A percentile compares a stretch with the other conserved stretches of the same genome.
Evolutionary conservation across 345 rosid genomes (phyloP).

Genomic region (Gossypium raimondii): DNA sequence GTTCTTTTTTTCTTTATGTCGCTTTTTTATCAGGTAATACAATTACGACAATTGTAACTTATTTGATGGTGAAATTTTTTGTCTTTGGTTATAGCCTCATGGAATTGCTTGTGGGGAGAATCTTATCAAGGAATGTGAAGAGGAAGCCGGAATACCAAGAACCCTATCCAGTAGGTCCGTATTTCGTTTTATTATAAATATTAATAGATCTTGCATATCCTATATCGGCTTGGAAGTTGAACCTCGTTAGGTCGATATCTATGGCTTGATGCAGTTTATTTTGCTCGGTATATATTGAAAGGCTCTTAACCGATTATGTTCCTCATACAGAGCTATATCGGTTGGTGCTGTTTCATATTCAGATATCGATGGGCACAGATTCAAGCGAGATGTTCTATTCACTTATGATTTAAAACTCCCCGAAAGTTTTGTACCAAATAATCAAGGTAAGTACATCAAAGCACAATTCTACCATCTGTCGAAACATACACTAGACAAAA

Average conservation of each 20-base stretch:
- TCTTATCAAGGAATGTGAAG: conserved; percentile 86
- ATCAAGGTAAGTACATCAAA: conserved; percentile 51
- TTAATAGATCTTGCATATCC: neutral
- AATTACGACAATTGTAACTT: neutral
- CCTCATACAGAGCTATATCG: conserved; percentile 54
- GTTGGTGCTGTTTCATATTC: conserved; percentile 82
- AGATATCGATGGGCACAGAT: conserved; percentile 61
- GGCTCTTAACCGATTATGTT: conserved; percentile 7
- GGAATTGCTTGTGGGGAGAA: conserved; percentile 75
- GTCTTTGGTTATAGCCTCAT: conserved; percentile 55
- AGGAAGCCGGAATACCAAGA: conserved; percentile 84
- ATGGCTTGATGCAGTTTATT: neutral
- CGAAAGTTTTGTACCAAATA: conserved; percentile 51
- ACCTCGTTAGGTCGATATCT: neutral
- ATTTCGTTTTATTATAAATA: neutral
- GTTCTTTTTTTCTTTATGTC: neutral
- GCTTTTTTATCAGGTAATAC: neutral
- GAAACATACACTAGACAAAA: neutral
- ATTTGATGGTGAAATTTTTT: neutral
- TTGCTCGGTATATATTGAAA: conserved; percentile 1
- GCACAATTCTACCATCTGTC: conserved; percentile 5
- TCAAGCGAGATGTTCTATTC: conserved; percentile 78
- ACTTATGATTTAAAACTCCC: conserved; percentile 86
- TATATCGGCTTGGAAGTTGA: neutral
- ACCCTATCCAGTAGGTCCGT: conserved; percentile 46